Evolutionary conservation across 176 grass and related monocot species (phyloP).

Genomic region (Metroxylon sagu): DNA sequence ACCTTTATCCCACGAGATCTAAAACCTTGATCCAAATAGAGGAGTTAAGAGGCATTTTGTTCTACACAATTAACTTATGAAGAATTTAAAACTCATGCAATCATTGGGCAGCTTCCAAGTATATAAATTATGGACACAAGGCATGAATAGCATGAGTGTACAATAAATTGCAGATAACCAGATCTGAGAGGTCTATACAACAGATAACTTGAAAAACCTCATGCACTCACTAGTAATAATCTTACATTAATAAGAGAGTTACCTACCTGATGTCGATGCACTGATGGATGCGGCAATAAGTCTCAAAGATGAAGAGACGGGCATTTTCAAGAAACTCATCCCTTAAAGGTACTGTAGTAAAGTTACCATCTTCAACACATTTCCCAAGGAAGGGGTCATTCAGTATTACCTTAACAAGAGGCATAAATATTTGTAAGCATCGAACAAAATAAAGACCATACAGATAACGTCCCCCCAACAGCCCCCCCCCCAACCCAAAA

Average conservation of each 20-base stretch:
- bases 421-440: background rate
- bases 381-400: slow-evolving; percentile 97
- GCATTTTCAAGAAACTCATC: slow-evolving; percentile 95
- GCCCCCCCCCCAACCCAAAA: too few relatives aligned
- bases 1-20: too few relatives aligned
- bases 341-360: slow-evolving; percentile 60
- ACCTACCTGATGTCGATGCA: slow-evolving; percentile 76
- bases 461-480: background rate
- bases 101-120: too few relatives aligned
- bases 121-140: too few relatives aligned
- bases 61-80: too few relatives aligned
- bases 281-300: slow-evolving; percentile 79
- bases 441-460: background rate
- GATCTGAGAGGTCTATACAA: too few relatives aligned
- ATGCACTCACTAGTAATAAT: background rate
- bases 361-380: slow-evolving; percentile 47
- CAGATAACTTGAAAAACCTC: too few relatives aligned
- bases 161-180: too few relatives aligned
- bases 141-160: too few relatives aligned
- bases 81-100: too few relatives aligned
- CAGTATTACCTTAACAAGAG: slow-evolving; percentile 59
- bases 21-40: too few relatives aligned
- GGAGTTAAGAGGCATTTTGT: too few relatives aligned
- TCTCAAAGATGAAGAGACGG: slow-evolving; percentile 81
- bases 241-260: background rate